These are phyloP conservation scores for Gossypium herbaceum DNA, from an alignment of 345 rosid genomes.

Conservation along the genomic window DNA sequence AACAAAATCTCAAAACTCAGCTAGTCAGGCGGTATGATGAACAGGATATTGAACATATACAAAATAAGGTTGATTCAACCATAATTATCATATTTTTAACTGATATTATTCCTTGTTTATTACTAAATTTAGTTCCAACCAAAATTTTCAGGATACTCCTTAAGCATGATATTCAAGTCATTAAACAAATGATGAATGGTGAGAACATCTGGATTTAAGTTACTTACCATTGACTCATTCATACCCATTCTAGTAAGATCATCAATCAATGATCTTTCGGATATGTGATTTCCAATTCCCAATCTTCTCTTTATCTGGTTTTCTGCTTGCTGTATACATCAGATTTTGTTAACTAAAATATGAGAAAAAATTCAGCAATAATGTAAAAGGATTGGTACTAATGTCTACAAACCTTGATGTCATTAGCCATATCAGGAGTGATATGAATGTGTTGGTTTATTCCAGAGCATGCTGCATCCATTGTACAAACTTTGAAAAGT, in stretches of 20 bases:
- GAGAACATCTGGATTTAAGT: not conserved
- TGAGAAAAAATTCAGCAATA: not conserved
- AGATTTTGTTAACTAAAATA: not conserved
- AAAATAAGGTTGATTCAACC: not conserved
- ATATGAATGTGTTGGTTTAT: conserved; percentile 80
- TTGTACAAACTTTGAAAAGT: conserved; percentile 81
- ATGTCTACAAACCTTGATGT: conserved; percentile 60
- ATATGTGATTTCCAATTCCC: conserved; percentile 81
- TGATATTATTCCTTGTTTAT: not conserved
- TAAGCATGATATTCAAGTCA: too few relatives aligned
- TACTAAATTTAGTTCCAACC: not conserved
- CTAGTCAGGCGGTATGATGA: not conserved
- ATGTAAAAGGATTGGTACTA: not conserved
- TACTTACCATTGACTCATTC: conserved; percentile 85
- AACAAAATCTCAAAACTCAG: not conserved
- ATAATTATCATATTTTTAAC: not conserved
- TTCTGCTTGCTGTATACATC: conserved; percentile 43
- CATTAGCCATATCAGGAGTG: conserved; percentile 69
- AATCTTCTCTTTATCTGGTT: conserved; percentile 84
- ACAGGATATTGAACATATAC: not conserved
- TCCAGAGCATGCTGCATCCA: conserved; percentile 96
- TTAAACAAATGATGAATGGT: too few relatives aligned
- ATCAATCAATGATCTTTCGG: conserved; percentile 84
- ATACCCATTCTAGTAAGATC: conserved; percentile 84
- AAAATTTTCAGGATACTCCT: too few relatives aligned